Conservation (phyloP, 2,329 filamentous ascomycete species). For the Plenodomus tracheiphilus region DNA sequence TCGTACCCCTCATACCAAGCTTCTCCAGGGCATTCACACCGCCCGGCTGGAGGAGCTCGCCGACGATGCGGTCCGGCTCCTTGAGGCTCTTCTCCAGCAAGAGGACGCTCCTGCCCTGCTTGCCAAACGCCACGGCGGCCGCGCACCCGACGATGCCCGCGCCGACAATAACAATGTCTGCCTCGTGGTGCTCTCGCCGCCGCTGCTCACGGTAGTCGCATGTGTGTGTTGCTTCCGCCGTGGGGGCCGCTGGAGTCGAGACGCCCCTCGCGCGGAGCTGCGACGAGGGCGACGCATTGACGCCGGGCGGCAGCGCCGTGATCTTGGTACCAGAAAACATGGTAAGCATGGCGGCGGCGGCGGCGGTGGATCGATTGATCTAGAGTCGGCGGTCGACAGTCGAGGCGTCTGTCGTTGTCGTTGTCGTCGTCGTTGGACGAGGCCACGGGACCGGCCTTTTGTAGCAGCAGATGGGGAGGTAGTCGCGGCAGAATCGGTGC, state of each 20-base stretch:
- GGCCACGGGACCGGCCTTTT: too few relatives aligned
- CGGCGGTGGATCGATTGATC: neutral
- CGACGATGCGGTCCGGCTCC: conserved; percentile 93
- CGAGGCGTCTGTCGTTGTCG: too few relatives aligned
- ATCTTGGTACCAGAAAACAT: conserved; percentile 30
- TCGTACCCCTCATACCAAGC: conserved; percentile 66
- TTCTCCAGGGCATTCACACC: conserved; percentile 79
- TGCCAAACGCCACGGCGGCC: conserved; percentile 78
- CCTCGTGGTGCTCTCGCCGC: conserved; percentile 61
- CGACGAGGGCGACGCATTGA: conserved; percentile 14
- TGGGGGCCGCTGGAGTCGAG: conserved; percentile 14
- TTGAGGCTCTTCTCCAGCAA: conserved; percentile 86
- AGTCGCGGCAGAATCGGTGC: too few relatives aligned
- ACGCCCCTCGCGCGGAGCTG: conserved; percentile 15
- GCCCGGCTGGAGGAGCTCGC: conserved; percentile 91
- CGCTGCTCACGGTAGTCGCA: conserved; percentile 48
- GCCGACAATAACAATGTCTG: conserved; percentile 88
- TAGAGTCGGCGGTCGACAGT: too few relatives aligned
- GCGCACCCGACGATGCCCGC: conserved; percentile 90
- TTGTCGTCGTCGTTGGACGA: too few relatives aligned
- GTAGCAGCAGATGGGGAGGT: too few relatives aligned
- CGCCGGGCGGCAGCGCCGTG: conserved; percentile 27
- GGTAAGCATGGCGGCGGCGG: conserved; percentile 25
- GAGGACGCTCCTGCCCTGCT: conserved; percentile 88
- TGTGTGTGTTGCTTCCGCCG: conserved; percentile 14